Base-by-base conservation (phyloP, 768 basidiomycete genomes). In the Serpula lacrymans region DNA sequence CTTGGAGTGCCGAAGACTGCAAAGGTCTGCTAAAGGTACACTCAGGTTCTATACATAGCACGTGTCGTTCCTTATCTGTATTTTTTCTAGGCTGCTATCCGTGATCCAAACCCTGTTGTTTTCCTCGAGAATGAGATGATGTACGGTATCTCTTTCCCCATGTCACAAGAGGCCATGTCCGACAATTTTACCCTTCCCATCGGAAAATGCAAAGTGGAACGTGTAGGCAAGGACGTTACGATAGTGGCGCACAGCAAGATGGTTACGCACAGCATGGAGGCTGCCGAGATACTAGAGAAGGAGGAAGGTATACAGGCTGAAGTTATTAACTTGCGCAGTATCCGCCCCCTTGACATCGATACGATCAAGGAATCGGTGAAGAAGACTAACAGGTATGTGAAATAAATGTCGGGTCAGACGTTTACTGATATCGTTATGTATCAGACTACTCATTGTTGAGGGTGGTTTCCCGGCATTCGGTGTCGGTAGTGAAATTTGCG, bases 121-220 rank as follows among this genome's bases (percentile, higher is more conserved):
- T 93, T 99, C 78, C 86, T 99, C 38, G 96, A 99, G 64, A 99
- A 99, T 69, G 96, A 99, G 67, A 92, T 99, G 81, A 67, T 99
- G 62, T 99, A 99, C 70, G 96, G 96, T 67, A 82, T 93, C 49
- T 79, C 86, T 25, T 99, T 98, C 85, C 93, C 94, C 36, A 85
- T 98, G 84, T 91, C 92, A 20, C 63, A 82, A 48, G 94, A 94
- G 57, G 94, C 92, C 53, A 83, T 96, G 82, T 92, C 90, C 38
- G 89, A 94, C 63, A 80, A 89, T 70, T 99, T 92, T 79, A 65
- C 94, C 31, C 72, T 98, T 40, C 95, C 94, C 25, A 96, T 99
- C 58, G 96, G 96, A 60, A 97, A 98, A 72, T 86, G 85, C 63
- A 97, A 98, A 71, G 77, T 98, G 45, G 96, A 98, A 71, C 83